Conservation (phyloP, 2,329 filamentous ascomycete genomes). For the Sphaceloma murrayae region DNA sequence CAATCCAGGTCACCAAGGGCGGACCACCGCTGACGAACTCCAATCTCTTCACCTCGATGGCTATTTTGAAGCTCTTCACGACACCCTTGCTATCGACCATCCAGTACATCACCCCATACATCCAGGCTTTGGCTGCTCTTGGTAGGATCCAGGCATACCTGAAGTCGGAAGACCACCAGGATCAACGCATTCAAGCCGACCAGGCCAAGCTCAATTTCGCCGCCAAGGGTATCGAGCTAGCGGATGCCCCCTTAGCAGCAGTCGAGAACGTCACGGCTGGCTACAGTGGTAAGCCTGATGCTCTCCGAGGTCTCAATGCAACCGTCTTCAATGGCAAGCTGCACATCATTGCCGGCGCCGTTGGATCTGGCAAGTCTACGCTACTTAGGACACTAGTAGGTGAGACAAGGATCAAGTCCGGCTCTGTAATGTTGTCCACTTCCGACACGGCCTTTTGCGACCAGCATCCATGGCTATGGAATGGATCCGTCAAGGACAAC, state of each 20-base stretch:
- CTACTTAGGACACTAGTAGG: conserved; percentile 19
- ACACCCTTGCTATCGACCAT: conserved; percentile 21
- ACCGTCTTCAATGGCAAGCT: conserved; percentile 17
- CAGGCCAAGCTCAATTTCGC: conserved; percentile 2
- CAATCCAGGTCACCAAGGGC: conserved; percentile 20
- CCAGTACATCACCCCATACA: conserved; percentile 20
- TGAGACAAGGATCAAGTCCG: conserved; percentile 16
- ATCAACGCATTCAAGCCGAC: conserved; percentile 3
- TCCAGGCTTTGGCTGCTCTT: conserved; percentile 22
- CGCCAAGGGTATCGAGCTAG: background rate
- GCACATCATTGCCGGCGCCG: conserved; percentile 21
- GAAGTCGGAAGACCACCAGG: conserved; percentile 15
- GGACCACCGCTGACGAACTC: conserved; percentile 20
- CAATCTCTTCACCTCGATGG: conserved; percentile 24
- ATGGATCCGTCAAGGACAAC: conserved; percentile 67
- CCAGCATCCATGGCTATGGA: conserved; percentile 59
- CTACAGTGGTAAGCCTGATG: conserved; percentile 15
- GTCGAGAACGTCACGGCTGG: conserved; percentile 13
- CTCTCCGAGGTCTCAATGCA: conserved; percentile 16
- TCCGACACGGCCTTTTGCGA: conserved; percentile 19
- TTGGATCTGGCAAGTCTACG: conserved; percentile 22
- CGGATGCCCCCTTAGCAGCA: background rate
- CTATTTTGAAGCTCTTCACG: conserved; percentile 24
- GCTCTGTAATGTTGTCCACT: conserved; percentile 14
- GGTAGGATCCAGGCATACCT: conserved; percentile 22